phyloP scores from a whole-genome alignment of 768 basidiomycete species.

The Tylopilus balloui region DNA sequence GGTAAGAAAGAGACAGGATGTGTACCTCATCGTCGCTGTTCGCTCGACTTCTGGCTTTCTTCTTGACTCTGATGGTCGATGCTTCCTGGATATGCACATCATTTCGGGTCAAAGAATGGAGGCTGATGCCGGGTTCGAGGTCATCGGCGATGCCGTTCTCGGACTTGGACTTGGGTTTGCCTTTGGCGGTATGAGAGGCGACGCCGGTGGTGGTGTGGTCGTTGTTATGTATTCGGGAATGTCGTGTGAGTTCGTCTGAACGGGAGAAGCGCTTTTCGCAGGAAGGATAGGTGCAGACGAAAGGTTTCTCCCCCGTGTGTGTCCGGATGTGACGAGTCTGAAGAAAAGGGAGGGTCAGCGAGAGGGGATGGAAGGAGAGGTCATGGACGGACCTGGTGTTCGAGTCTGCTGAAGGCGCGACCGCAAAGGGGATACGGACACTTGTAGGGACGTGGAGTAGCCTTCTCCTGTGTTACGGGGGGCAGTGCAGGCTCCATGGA shows the following conservation, averaged over 20 bases:
- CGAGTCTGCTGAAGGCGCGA: constrained; percentile 92
- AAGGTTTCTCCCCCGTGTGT: constrained; percentile 98
- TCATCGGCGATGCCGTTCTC: constrained; percentile 25
- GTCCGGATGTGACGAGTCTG: constrained; percentile 98
- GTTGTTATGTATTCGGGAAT: constrained; percentile 87
- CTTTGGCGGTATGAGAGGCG: constrained; percentile 23
- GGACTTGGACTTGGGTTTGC: constrained; percentile 29
- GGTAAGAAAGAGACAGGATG: constrained; percentile 8
- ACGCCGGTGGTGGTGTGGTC: constrained; percentile 35
- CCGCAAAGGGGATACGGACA: constrained; percentile 90
- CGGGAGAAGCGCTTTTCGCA: constrained; percentile 98
- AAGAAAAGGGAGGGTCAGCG: constrained; percentile 12
- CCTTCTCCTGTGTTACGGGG: constrained; percentile 33
- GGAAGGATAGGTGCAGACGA: constrained; percentile 84
- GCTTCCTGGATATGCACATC: constrained; percentile 24
- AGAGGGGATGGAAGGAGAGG: constrained; percentile 9
- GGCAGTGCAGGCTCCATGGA: constrained; percentile 23
- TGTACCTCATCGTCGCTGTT: constrained; percentile 84
- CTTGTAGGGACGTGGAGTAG: constrained; percentile 80
- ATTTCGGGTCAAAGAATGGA: constrained; percentile 22
- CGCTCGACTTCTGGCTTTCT: constrained; percentile 74
- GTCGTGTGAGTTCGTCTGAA: constrained; percentile 96
- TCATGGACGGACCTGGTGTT: constrained; percentile 74
- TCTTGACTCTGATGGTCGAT: constrained; percentile 47
- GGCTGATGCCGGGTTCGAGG: constrained; percentile 22